These are phyloP conservation scores for Backusella macrospora DNA, from an alignment of 192 early-diverging fungal genomes.

Conservation along the genomic window DNA sequence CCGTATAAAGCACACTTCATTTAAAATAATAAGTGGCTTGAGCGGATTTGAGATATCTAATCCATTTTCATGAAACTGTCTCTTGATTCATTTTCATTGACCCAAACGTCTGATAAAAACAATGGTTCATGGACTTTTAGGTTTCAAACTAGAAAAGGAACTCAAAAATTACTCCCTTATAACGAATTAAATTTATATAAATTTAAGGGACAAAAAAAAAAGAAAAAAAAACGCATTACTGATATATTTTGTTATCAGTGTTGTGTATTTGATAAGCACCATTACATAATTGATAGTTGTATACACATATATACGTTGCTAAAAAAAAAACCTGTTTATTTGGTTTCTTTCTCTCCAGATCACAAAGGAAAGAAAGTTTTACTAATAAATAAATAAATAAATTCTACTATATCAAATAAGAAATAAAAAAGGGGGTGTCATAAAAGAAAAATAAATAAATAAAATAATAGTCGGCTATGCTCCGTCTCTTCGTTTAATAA, in stretches of 20 bases:
- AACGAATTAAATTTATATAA: too few relatives aligned
- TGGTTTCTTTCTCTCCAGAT: neutral
- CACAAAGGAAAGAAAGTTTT: neutral
- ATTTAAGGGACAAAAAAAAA: too few relatives aligned
- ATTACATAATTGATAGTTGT: neutral
- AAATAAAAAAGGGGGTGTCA: neutral
- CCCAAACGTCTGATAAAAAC: too few relatives aligned
- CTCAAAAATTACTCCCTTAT: too few relatives aligned
- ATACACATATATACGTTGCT: neutral
- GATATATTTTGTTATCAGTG: neutral
- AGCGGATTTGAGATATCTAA: too few relatives aligned
- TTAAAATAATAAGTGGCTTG: too few relatives aligned
- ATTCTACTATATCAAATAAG: constrained; percentile 1
- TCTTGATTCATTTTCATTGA: too few relatives aligned
- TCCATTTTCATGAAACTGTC: too few relatives aligned
- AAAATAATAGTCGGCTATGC: neutral
- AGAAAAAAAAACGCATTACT: too few relatives aligned
- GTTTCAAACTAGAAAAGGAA: too few relatives aligned
- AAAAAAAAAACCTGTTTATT: neutral
- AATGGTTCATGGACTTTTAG: too few relatives aligned
- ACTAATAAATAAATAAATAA: constrained; percentile 2
- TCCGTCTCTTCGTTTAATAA: constrained; percentile 10
- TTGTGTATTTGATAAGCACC: neutral
- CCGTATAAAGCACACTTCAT: too few relatives aligned
- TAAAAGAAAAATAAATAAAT: neutral